phyloP scores from a whole-genome alignment of 139 green algal genomes.

The Raphidocelis subcapitata region DNA sequence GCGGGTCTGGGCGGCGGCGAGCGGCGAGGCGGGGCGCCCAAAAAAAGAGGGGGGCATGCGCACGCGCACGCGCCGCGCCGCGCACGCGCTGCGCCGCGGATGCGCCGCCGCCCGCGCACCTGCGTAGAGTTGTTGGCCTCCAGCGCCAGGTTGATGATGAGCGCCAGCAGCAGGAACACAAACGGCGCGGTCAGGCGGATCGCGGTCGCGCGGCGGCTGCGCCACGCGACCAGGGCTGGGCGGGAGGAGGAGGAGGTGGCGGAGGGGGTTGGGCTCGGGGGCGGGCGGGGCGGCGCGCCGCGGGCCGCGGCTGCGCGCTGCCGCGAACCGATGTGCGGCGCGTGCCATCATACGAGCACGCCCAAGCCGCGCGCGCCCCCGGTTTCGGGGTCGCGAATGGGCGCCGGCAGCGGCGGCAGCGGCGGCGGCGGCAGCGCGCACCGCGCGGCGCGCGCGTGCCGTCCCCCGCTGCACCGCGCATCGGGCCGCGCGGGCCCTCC shows the following conservation, averaged over 20 bases:
- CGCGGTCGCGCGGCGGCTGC: conserved; percentile 72
- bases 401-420: not conserved
- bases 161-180: conserved; percentile 89
- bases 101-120: too few relatives aligned
- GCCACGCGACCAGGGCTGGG: conserved; percentile 61
- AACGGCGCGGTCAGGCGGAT: conserved; percentile 75
- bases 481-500: too few relatives aligned
- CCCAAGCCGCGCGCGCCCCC: not conserved
- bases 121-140: conserved; percentile 40
- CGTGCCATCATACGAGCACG: not conserved
- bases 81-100: too few relatives aligned
- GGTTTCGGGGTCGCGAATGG: not conserved
- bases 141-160: conserved; percentile 62
- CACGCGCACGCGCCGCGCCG: too few relatives aligned
- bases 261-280: too few relatives aligned
- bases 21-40: too few relatives aligned
- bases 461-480: not conserved
- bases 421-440: not conserved
- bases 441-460: not conserved
- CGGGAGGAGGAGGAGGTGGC: not conserved
- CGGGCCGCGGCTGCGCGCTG: not conserved
- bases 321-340: not conserved
- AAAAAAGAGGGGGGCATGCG: too few relatives aligned
- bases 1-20: too few relatives aligned
- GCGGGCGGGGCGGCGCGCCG: not conserved